Percentiles rank a stretch among this genome's conserved stretches.
Evolutionary conservation across 2,329 filamentous ascomycete species (phyloP).

Genomic region (Alternaria infectoria): DNA sequence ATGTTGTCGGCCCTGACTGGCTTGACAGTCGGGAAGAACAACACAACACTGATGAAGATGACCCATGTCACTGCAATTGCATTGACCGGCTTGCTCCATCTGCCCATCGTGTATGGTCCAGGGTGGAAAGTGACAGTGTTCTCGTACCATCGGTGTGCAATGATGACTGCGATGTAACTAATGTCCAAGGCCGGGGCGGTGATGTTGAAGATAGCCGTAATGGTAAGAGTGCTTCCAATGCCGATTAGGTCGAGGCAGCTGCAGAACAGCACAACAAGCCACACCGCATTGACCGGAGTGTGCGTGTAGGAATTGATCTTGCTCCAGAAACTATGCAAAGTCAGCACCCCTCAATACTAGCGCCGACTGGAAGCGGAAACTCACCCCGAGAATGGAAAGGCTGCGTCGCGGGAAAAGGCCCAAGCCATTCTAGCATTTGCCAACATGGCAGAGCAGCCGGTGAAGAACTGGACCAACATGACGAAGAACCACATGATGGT

Average conservation of each 20-base stretch:
- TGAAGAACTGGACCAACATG: slow-evolving; percentile 70
- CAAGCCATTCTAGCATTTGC: slow-evolving; percentile 69
- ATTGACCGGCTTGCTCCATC: slow-evolving; percentile 63
- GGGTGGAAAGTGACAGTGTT: slow-evolving; percentile 60
- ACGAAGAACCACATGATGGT: slow-evolving; percentile 67
- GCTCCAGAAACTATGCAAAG: slow-evolving; percentile 55
- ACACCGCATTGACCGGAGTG: slow-evolving; percentile 68
- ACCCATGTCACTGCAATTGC: slow-evolving; percentile 66
- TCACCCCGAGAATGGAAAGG: slow-evolving; percentile 65
- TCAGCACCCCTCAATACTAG: slow-evolving; percentile 21
- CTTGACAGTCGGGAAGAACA: slow-evolving; percentile 58
- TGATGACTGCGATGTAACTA: slow-evolving; percentile 66
- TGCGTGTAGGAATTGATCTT: slow-evolving; percentile 61
- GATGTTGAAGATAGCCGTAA: slow-evolving; percentile 57
- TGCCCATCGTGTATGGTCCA: slow-evolving; percentile 64
- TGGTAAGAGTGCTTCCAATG: slow-evolving; percentile 58
- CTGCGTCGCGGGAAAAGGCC: slow-evolving; percentile 66
- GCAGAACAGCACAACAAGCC: slow-evolving; percentile 67
- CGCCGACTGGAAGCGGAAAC: slow-evolving; percentile 7
- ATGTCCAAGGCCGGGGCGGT: slow-evolving; percentile 57
- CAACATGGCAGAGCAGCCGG: slow-evolving; percentile 68
- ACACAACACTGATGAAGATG: slow-evolving; percentile 66
- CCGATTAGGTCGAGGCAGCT: slow-evolving; percentile 59
- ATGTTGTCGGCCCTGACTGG: slow-evolving; percentile 54
- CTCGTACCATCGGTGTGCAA: slow-evolving; percentile 63